Conservation (phyloP, 2,329 filamentous ascomycete species). For the Paecilomyces dactylethromorphus region DNA sequence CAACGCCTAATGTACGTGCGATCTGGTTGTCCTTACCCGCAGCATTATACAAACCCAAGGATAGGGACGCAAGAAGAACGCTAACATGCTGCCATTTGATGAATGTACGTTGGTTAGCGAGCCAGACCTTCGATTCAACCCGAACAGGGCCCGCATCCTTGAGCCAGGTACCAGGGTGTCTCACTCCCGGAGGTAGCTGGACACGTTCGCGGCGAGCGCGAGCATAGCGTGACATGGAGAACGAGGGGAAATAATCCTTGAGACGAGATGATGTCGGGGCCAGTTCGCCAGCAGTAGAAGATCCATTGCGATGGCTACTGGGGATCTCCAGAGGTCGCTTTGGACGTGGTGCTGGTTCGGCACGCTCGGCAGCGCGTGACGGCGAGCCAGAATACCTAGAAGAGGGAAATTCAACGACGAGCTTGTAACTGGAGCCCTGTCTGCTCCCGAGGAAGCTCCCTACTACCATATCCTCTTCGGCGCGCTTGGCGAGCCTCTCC, state of each 20-base stretch:
- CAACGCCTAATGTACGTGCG: constrained; percentile 70
- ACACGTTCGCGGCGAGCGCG: constrained; percentile 44
- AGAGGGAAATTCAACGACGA: constrained; percentile 28
- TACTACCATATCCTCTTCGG: constrained; percentile 81
- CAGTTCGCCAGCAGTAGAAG: constrained; percentile 4
- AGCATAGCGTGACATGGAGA: constrained; percentile 74
- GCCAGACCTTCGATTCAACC: constrained; percentile 97
- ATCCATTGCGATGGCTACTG: not conserved
- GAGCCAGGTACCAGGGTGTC: constrained; percentile 77
- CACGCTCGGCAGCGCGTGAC: constrained; percentile 2
- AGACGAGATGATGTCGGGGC: constrained; percentile 1
- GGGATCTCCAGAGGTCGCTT: not conserved
- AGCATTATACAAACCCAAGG: constrained; percentile 81
- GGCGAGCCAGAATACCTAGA: constrained; percentile 19
- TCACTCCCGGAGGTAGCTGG: constrained; percentile 77
- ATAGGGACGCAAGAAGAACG: constrained; percentile 76
- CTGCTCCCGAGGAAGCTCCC: constrained; percentile 71
- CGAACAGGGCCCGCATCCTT: constrained; percentile 89
- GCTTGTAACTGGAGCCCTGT: constrained; percentile 20
- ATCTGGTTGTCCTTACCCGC: constrained; percentile 68
- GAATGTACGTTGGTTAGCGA: constrained; percentile 96
- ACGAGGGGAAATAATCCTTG: constrained; percentile 62
- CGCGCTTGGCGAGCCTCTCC: constrained; percentile 69
- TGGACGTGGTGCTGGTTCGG: constrained; percentile 1
- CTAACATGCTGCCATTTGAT: constrained; percentile 98